Base-by-base conservation (phyloP, 2,329 filamentous ascomycete genomes). In the Fusarium tupiense region DNA sequence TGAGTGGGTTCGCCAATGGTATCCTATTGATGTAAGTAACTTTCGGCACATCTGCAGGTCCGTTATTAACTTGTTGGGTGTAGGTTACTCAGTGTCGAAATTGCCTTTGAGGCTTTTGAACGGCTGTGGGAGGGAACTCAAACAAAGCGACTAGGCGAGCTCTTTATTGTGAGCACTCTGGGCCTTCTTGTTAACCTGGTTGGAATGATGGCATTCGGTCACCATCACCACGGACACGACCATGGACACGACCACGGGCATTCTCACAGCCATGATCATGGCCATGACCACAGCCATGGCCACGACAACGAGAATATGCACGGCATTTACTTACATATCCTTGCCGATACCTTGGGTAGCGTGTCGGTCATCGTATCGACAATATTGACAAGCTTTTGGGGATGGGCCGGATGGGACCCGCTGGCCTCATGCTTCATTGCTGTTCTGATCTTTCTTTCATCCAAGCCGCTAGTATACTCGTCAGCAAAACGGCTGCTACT, bases 291-390 rank as follows among this genome's bases (percentile, higher is more conserved):
- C 41, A 78, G 76, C 70, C 84, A 80, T 66, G 75, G 79, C n/a
- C 93, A 95, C 78, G 93, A 94, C 71, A 98, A 98, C 81, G 96
- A 99, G 78, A 99, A 99, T 80, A 98, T 99, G 95, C 85, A 96
- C 77, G 96, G 96, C 19, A 98, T 99, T 75, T 99, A 97, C 83
- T 86, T 99, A 26, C 96, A 99, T 80, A 94, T 99, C 58, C 88
- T 98, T 35, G 96, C 96, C 11, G 96, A 99, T 81, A 97, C 96
- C 0, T 91, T 98, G 37, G 96, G 96, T 33, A 98, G 95, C 62
- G 93, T 95, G 3, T 96, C 96, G 2, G 96, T 99, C 54, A 98
- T 99, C 71, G 90, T 95, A 40, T 98, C 95, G 13, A 99, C 96
- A 0, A 85, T 94, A 2, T 86, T 98, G 29, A 97, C 97, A 1